Evolutionary conservation across 192 early-diverging fungal species (phyloP).

Genomic region (Polychytrium aggregatum): DNA sequence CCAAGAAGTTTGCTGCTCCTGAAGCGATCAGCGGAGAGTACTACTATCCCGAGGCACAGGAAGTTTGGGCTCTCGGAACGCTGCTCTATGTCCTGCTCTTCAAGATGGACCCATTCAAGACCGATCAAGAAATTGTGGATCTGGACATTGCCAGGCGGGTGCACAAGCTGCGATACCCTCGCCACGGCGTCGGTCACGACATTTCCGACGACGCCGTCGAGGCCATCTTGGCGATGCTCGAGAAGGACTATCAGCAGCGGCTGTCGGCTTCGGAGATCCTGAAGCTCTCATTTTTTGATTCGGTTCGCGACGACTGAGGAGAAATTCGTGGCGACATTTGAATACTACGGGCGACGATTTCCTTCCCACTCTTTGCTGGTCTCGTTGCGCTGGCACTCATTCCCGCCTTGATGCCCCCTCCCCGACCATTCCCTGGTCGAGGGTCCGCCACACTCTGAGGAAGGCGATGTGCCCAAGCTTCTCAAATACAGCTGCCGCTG

Average conservation of each 20-base stretch:
- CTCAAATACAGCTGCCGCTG: no score
- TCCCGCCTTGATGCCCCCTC: no score
- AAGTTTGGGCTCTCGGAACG: conserved; percentile 45
- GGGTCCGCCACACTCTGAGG: no score
- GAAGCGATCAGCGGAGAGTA: conserved; percentile 27
- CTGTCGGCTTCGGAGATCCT: conserved; percentile 13
- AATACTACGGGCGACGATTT: no score
- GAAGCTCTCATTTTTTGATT: conserved; percentile 11
- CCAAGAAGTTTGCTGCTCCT: conserved; percentile 44
- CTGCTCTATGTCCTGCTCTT: conserved; percentile 43
- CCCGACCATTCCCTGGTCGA: no score
- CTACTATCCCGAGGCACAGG: conserved; percentile 34
- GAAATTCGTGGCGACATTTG: no score
- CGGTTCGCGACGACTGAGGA: no score
- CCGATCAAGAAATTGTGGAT: conserved; percentile 33
- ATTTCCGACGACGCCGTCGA: conserved; percentile 25
- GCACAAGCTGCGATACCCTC: conserved; percentile 6
- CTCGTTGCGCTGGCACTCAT: no score
- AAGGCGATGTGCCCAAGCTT: no score
- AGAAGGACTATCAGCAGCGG: conserved; percentile 22
- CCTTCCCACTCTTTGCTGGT: no score
- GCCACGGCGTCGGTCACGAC: conserved; percentile 6
- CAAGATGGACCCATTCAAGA: conserved; percentile 42
- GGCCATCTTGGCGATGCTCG: conserved; percentile 24
- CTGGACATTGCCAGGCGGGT: conserved; percentile 27